phyloP scores from a whole-genome alignment of 257 asterid genomes.

The Nicotiana attenuata region DNA sequence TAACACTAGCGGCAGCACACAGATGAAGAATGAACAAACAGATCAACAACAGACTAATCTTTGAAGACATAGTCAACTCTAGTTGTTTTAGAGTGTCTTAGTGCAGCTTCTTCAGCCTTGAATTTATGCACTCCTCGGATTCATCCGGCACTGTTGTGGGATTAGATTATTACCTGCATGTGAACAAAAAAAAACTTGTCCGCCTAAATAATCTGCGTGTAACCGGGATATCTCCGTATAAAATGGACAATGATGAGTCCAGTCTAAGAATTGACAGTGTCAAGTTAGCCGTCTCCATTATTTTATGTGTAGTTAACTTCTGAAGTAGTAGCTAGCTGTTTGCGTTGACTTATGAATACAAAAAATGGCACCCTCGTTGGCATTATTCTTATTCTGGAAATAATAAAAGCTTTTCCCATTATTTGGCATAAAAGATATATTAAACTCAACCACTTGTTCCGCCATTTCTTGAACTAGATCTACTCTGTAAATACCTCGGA shows the following conservation, averaged over 20 bases:
- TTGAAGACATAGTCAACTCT: slow-evolving; percentile 21
- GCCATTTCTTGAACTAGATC: background rate
- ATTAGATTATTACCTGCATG: background rate
- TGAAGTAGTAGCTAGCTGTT: background rate
- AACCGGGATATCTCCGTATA: background rate
- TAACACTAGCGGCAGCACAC: background rate
- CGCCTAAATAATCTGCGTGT: background rate
- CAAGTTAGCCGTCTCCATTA: background rate
- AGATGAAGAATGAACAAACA: slow-evolving; percentile 23
- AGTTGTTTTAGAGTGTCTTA: background rate
- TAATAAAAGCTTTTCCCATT: background rate
- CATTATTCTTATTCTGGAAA: background rate
- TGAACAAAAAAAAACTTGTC: background rate
- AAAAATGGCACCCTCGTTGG: background rate
- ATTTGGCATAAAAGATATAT: background rate
- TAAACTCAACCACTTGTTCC: background rate
- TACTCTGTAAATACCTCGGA: too few relatives aligned
- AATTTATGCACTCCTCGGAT: background rate
- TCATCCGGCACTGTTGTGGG: background rate
- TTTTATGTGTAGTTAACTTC: background rate
- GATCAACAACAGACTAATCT: slow-evolving; percentile 12
- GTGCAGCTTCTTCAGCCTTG: background rate
- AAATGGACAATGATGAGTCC: background rate
- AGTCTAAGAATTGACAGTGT: background rate
- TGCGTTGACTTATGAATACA: background rate